A percentile compares a stretch with the other conserved stretches of the same genome.
Evolutionary conservation across 176 grass and related monocot species (phyloP).

Genomic region (Phoenix roebelenii): DNA sequence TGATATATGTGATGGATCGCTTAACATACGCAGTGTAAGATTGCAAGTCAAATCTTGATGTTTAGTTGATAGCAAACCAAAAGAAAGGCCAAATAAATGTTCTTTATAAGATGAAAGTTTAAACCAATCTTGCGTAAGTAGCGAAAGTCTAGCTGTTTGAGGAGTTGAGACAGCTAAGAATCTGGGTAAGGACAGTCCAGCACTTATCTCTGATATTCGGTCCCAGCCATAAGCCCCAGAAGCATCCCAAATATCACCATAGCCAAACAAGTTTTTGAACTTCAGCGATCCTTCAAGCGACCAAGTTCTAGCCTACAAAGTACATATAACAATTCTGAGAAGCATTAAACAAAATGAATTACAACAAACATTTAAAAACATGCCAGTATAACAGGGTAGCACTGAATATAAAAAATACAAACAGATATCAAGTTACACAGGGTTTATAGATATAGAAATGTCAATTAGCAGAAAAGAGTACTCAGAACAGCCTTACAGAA

Average conservation of each 20-base stretch:
- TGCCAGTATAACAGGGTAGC: no score
- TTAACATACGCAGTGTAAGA: slow-evolving; percentile 54
- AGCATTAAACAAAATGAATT: no score
- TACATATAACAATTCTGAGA: no score
- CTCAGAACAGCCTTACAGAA: no score
- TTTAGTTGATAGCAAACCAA: slow-evolving; percentile 53
- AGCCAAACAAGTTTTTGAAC: slow-evolving; percentile 54
- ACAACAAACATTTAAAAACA: no score
- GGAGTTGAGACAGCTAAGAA: slow-evolving; percentile 48
- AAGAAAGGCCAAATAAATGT: slow-evolving; percentile 35
- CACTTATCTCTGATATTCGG: slow-evolving; percentile 33
- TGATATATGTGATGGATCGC: slow-evolving; percentile 41
- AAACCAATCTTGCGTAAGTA: slow-evolving; percentile 50
- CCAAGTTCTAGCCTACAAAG: slow-evolving; percentile 41
- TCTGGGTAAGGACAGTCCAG: slow-evolving; percentile 47
- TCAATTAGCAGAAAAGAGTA: no score
- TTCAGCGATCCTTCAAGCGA: slow-evolving; percentile 49
- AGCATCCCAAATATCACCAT: slow-evolving; percentile 66
- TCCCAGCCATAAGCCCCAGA: slow-evolving; percentile 55
- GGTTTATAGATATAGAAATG: no score
- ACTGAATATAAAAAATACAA: no score
- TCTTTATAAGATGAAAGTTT: slow-evolving; percentile 75
- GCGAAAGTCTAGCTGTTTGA: slow-evolving; percentile 34
- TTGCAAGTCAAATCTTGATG: slow-evolving; percentile 58
- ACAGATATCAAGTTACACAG: no score